Percentiles rank a stretch among this genome's conserved stretches.
phyloP scores from a whole-genome alignment of 2,329 filamentous ascomycete genomes.

The Drechslera avenae region DNA sequence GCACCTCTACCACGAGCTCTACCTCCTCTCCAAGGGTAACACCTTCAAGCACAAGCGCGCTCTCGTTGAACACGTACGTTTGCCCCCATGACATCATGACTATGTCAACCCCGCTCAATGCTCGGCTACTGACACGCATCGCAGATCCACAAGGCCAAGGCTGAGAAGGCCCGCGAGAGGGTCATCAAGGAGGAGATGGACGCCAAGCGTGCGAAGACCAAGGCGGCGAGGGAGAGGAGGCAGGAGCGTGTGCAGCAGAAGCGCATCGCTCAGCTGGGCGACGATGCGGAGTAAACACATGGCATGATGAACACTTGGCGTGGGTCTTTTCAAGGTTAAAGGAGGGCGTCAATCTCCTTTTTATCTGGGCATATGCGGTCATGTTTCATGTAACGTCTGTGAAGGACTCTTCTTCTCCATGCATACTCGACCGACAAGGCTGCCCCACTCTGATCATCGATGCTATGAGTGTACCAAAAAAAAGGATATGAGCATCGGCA shows the following conservation, averaged over 20 bases:
- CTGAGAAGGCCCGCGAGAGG: conserved; percentile 96
- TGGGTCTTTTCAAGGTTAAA: conserved; percentile 50
- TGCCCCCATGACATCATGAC: conserved; percentile 47
- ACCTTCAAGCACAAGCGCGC: conserved; percentile 99
- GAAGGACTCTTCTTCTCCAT: conserved; percentile 46
- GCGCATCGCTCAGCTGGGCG: conserved; percentile 82
- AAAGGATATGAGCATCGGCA: conserved; percentile 43
- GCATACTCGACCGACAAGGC: conserved; percentile 45
- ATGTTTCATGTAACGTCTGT: conserved; percentile 52
- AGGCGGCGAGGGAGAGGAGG: conserved; percentile 99
- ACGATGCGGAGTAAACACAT: conserved; percentile 58
- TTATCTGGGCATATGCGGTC: conserved; percentile 51
- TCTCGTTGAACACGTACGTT: conserved; percentile 98
- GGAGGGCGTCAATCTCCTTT: conserved; percentile 49
- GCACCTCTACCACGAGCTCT: conserved; percentile 99
- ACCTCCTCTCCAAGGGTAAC: conserved; percentile 99
- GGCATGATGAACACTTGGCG: conserved; percentile 49
- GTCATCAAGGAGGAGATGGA: conserved; percentile 99
- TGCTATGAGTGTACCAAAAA: conserved; percentile 47
- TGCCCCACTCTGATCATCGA: conserved; percentile 40
- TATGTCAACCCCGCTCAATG: conserved; percentile 26
- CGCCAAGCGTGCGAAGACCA: conserved; percentile 99
- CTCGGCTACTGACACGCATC: conserved; percentile 34
- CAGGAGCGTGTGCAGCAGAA: conserved; percentile 88
- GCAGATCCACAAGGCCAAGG: conserved; percentile 99